Evolutionary conservation across 768 basidiomycete genomes (phyloP).

Genomic region (Amanita phalloides): DNA sequence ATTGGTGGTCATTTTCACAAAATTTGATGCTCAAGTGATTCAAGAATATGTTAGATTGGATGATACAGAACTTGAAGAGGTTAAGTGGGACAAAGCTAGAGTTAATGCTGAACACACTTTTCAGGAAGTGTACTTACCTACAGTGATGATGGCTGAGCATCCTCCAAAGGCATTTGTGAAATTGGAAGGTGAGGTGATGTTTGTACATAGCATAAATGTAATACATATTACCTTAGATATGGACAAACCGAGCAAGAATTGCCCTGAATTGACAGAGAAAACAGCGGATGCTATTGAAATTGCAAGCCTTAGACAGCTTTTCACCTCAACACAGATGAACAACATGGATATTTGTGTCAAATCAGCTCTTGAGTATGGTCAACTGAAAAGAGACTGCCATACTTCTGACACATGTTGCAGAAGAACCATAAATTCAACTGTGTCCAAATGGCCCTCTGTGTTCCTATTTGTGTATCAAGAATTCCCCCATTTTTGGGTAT

Average conservation of each 20-base stretch:
- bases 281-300: conserved; percentile 12
- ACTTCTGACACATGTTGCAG: neutral
- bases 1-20: conserved; percentile 26
- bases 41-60: conserved; percentile 9
- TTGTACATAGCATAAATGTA: neutral
- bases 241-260: conserved; percentile 6
- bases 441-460: neutral
- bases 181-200: neutral
- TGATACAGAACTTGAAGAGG: neutral
- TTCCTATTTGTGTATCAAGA: neutral
- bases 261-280: conserved; percentile 9
- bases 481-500: conserved; percentile 1
- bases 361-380: conserved; percentile 3
- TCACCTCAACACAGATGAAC: no score
- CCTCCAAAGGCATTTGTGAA: neutral
- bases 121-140: conserved; percentile 6
- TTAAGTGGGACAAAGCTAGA: conserved; percentile 7
- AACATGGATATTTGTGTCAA: conserved; percentile 6
- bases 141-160: neutral
- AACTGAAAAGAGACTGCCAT: neutral
- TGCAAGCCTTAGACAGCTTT: conserved; percentile 9
- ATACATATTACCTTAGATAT: conserved; percentile 9
- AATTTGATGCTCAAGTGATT: conserved; percentile 20
- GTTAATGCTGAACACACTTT: conserved; percentile 8
- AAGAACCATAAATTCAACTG: neutral